A percentile compares a stretch with the other conserved stretches of the same genome.
phyloP scores from a whole-genome alignment of 2,329 filamentous ascomycete species.

The Harringtonia aguacate region DNA sequence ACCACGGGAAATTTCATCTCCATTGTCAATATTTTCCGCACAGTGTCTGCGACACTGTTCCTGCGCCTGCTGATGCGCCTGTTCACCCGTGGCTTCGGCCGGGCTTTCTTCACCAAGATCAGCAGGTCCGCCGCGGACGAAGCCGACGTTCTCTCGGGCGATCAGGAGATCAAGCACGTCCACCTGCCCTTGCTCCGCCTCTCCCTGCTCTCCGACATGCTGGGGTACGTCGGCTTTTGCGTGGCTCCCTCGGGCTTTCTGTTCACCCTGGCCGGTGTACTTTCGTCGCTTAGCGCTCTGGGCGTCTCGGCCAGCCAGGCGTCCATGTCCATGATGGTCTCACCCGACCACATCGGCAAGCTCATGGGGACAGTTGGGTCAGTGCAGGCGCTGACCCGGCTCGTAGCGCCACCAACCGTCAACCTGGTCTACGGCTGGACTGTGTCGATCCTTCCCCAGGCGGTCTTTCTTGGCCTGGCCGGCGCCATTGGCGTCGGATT shows the following conservation, averaged over 20 bases:
- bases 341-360: background rate
- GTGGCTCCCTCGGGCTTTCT: background rate
- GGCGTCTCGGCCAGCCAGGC: background rate
- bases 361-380: slow-evolving; percentile 1
- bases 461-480: background rate
- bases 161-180: background rate
- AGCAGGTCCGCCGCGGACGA: too few species aligned
- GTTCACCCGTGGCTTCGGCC: background rate
- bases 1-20: background rate
- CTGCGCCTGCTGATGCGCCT: background rate
- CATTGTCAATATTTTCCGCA: background rate
- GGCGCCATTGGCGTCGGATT: background rate
- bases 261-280: background rate
- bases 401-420: background rate
- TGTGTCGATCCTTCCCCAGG: background rate
- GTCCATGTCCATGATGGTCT: background rate
- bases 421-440: background rate
- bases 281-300: background rate
- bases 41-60: background rate
- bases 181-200: background rate
- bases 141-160: background rate
- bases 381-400: background rate
- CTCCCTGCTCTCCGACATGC: background rate
- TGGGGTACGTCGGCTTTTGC: background rate
- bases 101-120: background rate